phyloP scores from a whole-genome alignment of 2,329 filamentous ascomycete genomes.

The Colletotrichum lini region DNA sequence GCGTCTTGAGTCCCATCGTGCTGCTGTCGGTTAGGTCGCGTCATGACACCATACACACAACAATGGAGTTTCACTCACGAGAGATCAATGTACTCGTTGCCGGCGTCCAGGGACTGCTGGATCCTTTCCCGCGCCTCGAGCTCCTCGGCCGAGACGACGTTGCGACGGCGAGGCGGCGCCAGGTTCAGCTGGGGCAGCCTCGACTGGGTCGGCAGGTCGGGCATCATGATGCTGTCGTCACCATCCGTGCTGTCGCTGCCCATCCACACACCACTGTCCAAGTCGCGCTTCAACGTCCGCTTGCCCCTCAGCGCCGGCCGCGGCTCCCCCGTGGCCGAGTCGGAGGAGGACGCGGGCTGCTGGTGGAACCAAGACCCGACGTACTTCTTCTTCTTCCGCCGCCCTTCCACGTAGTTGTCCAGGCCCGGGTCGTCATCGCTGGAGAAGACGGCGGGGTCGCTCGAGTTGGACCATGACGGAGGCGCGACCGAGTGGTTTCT shows the following conservation, averaged over 20 bases:
- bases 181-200: conserved; percentile 57
- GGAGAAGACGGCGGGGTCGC: conserved; percentile 80
- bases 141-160: conserved; percentile 58
- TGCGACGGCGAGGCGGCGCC: conserved; percentile 46
- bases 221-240: conserved; percentile 54
- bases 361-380: conserved; percentile 79
- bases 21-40: conserved; percentile 47
- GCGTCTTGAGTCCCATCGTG: conserved; percentile 61
- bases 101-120: conserved; percentile 68
- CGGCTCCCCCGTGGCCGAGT: conserved; percentile 62
- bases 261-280: conserved; percentile 80
- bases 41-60: too few species aligned
- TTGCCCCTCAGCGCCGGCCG: conserved; percentile 58
- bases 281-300: conserved; percentile 69
- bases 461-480: conserved; percentile 70
- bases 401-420: conserved; percentile 73
- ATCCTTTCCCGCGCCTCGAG: conserved; percentile 62
- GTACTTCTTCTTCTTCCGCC: conserved; percentile 73
- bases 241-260: conserved; percentile 70
- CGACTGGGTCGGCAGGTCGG: conserved; percentile 51
- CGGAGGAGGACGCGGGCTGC: conserved; percentile 64
- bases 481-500: conserved; percentile 48
- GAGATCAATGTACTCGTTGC: conserved; percentile 73
- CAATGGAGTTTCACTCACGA: conserved; percentile 60
- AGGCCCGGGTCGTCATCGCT: conserved; percentile 79